Conservation (phyloP, 768 basidiomycete species). For the Kwoniella dejecticola region DNA sequence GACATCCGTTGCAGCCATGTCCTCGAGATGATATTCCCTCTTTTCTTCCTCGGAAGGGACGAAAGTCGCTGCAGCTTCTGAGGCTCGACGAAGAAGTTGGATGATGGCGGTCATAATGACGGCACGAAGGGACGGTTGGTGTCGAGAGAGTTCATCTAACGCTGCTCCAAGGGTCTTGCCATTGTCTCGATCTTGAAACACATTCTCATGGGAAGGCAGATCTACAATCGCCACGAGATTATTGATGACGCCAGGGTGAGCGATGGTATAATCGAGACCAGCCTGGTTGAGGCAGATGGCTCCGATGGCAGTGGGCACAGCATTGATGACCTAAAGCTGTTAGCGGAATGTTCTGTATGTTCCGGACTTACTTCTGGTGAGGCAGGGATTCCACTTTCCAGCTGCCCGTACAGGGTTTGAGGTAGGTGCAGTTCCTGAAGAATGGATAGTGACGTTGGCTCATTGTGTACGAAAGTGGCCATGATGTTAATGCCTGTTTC, state of each 20-base stretch:
- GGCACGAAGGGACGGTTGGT: constrained; percentile 84
- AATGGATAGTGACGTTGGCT: constrained; percentile 87
- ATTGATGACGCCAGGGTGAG: constrained; percentile 78
- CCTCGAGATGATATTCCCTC: constrained; percentile 14
- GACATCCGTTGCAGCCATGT: neutral
- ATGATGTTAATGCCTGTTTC: constrained; percentile 83
- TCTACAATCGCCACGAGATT: constrained; percentile 77
- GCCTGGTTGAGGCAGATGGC: constrained; percentile 91
- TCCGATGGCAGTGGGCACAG: constrained; percentile 92
- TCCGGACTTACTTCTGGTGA: constrained; percentile 71
- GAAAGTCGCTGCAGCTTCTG: constrained; percentile 63
- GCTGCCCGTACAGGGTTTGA: constrained; percentile 79
- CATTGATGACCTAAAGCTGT: constrained; percentile 72
- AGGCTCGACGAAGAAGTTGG: constrained; percentile 67
- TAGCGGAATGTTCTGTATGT: neutral
- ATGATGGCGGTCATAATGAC: constrained; percentile 62
- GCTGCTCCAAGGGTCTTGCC: constrained; percentile 82
- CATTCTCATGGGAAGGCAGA: constrained; percentile 71
- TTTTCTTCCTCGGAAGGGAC: neutral
- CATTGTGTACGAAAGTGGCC: constrained; percentile 97
- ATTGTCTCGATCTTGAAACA: constrained; percentile 89
- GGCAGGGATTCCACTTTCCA: constrained; percentile 81
- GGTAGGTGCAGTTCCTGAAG: constrained; percentile 92
- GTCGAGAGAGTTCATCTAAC: constrained; percentile 92
- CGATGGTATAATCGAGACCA: constrained; percentile 77